Evolutionary conservation across 768 basidiomycete species (phyloP).

Genomic region (Austroboletus eburneus): DNA sequence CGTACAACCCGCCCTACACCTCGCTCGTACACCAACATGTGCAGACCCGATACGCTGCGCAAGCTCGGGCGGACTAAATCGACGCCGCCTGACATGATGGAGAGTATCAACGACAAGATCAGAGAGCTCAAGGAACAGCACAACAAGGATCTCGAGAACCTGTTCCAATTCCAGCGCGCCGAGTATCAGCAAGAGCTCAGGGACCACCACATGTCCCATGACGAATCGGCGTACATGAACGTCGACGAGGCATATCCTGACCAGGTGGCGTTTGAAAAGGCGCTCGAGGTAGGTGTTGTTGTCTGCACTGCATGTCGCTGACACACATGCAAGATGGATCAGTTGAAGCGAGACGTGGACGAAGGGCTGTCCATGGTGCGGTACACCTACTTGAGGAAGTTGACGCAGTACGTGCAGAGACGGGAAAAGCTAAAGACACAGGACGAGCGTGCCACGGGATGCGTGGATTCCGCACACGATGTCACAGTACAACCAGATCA

Average conservation of each 20-base stretch:
- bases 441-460: constrained; percentile 30
- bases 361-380: constrained; percentile 27
- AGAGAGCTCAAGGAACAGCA: constrained; percentile 28
- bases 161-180: constrained; percentile 28
- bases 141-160: constrained; percentile 26
- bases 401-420: constrained; percentile 15
- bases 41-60: no score
- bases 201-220: constrained; percentile 23
- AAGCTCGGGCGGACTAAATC: constrained; percentile 42
- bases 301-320: neutral
- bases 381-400: constrained; percentile 28
- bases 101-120: constrained; percentile 27
- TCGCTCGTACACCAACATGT: no score
- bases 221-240: constrained; percentile 26
- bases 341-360: constrained; percentile 23
- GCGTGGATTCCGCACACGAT: constrained; percentile 31
- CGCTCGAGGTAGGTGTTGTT: constrained; percentile 18
- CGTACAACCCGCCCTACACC: no score
- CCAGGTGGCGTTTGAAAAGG: constrained; percentile 25
- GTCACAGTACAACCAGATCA: constrained; percentile 28
- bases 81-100: constrained; percentile 32
- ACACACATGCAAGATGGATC: constrained; percentile 12
- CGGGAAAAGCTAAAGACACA: constrained; percentile 8
- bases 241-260: constrained; percentile 23
- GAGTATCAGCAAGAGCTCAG: constrained; percentile 33